Base-by-base conservation (phyloP, 2,329 filamentous ascomycete genomes). In the Penicillium sp. region DNA sequence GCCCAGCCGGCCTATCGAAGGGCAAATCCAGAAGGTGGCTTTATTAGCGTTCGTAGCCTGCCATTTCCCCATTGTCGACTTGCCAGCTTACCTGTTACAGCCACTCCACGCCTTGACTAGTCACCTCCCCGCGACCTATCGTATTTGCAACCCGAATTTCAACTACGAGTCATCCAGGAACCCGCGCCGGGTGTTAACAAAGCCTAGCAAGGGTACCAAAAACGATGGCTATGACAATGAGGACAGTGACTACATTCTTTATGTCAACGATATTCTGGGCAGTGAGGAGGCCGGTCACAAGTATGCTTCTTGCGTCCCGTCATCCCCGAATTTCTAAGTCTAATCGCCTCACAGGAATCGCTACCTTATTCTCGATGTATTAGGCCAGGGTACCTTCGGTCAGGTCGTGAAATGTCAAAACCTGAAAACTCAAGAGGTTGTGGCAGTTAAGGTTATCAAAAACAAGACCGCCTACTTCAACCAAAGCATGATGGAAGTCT, bases 401-500 rank as follows among this genome's bases (percentile, higher is more conserved):
- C 95, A 99, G 78, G 95, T 99, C 31, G 95, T 99, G 60, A 99
- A 99, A 76, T 99, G 95, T 73, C 95, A 99, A 75, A 99, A 99
- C 69, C 78, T 99, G 68, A 97, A 96, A 79, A 98, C 95, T 0
- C 93, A 97, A 74, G 95, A 99, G 77, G 95, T 99, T 39, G 95
- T 99, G 45, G 95, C 95, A 3, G 95, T 99, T 66, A 99, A 99
- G 78, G 95, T 99, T 54, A 95, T 99, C 79, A 99, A 99, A 80
- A 99, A 99, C 77, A 88, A 93, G 69, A 99, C 95, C 1, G 95
- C 95, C 37, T 99, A 99, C 76, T 99, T 99, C 81, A 99, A 99
- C 73, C 95, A 99, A 77, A 98, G 95, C 76, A 99, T 99, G 95
- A 99, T 99, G 95, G 95, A 99, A 74, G 95, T 99, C 31, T 99